These are phyloP conservation scores for Scenedesmus sp. DNA, from an alignment of 163 green algal species.

Conservation along the genomic window DNA sequence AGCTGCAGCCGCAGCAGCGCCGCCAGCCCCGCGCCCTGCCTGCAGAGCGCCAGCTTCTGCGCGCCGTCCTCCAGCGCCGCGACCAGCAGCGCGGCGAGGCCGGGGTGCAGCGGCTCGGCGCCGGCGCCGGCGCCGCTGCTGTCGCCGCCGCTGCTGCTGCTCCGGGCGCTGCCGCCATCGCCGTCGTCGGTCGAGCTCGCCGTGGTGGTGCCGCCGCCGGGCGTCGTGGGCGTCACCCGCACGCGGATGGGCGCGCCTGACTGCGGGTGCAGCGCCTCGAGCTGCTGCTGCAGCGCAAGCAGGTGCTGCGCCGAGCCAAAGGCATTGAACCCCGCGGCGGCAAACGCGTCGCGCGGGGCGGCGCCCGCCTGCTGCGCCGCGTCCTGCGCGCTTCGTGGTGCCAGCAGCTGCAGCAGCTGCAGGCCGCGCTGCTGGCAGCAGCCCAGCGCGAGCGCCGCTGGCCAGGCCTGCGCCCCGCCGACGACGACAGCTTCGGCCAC, in stretches of 20 bases:
- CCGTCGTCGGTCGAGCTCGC: too few relatives aligned
- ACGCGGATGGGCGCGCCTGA: too few relatives aligned
- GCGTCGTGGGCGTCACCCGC: not conserved
- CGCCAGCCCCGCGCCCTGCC: not conserved
- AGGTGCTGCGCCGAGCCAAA: conserved; percentile 24
- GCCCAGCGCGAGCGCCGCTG: not conserved
- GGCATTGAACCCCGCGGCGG: conserved; percentile 19
- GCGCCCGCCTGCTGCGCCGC: not conserved
- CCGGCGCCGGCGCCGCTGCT: not conserved
- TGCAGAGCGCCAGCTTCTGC: conserved; percentile 26
- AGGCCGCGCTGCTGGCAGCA: conserved; percentile 29
- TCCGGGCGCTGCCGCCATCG: too few relatives aligned
- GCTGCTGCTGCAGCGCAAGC: conserved; percentile 5
- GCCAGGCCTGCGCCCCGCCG: not conserved
- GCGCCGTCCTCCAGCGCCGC: conserved; percentile 3
- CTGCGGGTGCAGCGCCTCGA: not conserved
- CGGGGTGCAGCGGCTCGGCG: not conserved
- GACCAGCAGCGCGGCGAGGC: not conserved
- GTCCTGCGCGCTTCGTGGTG: not conserved
- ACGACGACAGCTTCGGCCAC: not conserved
- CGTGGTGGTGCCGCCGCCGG: not conserved
- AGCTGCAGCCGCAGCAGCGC: conserved; percentile 16
- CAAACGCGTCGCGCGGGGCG: too few relatives aligned
- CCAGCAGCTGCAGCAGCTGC: conserved; percentile 40
- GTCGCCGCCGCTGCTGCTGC: not conserved